phyloP scores from a whole-genome alignment of 2,329 filamentous ascomycete genomes.

The Pseudogymnoascus verrucosus region DNA sequence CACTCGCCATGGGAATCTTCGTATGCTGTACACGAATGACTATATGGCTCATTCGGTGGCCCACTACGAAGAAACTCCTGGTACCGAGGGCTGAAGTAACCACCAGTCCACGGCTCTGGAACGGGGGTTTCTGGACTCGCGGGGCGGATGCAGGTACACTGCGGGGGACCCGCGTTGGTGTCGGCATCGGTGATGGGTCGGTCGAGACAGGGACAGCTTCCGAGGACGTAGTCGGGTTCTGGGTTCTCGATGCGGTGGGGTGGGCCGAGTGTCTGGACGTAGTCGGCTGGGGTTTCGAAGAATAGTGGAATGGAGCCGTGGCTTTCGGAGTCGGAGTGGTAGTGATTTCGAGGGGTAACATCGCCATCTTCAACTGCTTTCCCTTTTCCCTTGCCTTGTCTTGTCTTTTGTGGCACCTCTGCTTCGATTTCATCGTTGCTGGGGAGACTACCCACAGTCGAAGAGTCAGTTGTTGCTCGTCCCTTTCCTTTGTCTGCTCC shows the following conservation, averaged over 20 bases:
- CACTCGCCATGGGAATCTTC: neutral
- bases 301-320: neutral
- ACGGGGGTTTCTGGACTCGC: neutral
- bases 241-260: neutral
- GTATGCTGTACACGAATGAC: neutral
- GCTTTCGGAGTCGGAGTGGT: neutral
- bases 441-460: neutral
- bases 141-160: neutral
- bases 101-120: neutral
- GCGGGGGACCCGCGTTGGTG: neutral
- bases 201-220: neutral
- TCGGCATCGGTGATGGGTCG: neutral
- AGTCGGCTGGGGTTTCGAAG: neutral
- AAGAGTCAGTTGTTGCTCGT: neutral
- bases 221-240: neutral
- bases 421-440: neutral
- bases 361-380: neutral
- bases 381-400: neutral
- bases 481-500: neutral
- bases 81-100: neutral
- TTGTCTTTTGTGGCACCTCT: neutral
- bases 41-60: neutral
- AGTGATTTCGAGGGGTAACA: neutral
- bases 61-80: neutral
- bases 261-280: neutral